phyloP scores from a whole-genome alignment of 2,329 filamentous ascomycete genomes.

The Hymenotorrendiella dingleyae region DNA sequence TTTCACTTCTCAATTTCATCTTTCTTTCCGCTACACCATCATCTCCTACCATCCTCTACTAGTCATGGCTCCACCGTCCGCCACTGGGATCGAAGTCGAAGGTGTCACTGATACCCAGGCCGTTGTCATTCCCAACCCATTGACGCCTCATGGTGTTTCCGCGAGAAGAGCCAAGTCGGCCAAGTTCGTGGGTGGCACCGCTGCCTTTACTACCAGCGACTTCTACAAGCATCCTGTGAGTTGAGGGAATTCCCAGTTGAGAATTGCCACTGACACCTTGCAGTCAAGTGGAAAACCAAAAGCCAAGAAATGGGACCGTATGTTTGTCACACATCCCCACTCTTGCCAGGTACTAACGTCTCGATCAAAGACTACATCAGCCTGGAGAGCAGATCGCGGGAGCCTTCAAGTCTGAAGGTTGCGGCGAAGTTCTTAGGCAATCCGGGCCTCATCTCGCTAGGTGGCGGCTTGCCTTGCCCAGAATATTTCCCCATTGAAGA shows the following conservation, averaged over 20 bases:
- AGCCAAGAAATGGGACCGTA: slow-evolving; percentile 80
- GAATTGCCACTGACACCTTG: not conserved
- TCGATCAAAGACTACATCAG: slow-evolving; percentile 45
- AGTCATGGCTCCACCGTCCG: slow-evolving; percentile 39
- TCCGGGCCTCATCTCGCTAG: slow-evolving; percentile 82
- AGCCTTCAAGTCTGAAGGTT: slow-evolving; percentile 71
- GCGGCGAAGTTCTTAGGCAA: slow-evolving; percentile 74
- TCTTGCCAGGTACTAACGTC: slow-evolving; percentile 9
- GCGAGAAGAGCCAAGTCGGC: slow-evolving; percentile 66
- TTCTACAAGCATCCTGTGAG: slow-evolving; percentile 73
- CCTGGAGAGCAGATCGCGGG: slow-evolving; percentile 52
- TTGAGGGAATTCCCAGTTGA: slow-evolving; percentile 6
- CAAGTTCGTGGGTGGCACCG: slow-evolving; percentile 67
- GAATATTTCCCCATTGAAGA: slow-evolving; percentile 90
- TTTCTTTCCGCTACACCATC: too few relatives aligned
- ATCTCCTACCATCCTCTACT: slow-evolving; percentile 9
- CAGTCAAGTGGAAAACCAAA: slow-evolving; percentile 53
- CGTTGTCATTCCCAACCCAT: slow-evolving; percentile 29
- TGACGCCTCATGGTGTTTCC: slow-evolving; percentile 62
- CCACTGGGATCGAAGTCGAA: slow-evolving; percentile 25
- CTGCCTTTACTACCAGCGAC: slow-evolving; percentile 71
- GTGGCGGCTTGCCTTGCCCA: slow-evolving; percentile 82
- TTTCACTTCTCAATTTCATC: not conserved
- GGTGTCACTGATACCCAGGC: slow-evolving; percentile 40
- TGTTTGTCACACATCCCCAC: slow-evolving; percentile 35